These are phyloP conservation scores for Citrullus colocynthis DNA, from an alignment of 306 rosid genomes.

Conservation along the genomic window DNA sequence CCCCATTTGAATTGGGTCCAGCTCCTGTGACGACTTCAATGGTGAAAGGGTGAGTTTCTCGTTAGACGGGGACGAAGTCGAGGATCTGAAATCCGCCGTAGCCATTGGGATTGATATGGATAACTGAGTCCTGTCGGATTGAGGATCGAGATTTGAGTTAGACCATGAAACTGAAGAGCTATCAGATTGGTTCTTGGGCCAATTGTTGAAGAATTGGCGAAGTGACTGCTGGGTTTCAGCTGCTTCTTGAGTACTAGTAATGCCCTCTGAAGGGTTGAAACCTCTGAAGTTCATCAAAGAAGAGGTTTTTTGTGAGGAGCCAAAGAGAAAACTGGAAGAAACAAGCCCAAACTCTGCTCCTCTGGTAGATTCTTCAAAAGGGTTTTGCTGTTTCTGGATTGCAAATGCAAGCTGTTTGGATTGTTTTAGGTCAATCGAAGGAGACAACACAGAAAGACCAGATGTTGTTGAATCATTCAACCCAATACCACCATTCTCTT, in stretches of 20 bases:
- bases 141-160: constrained; percentile 29
- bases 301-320: constrained; percentile 45
- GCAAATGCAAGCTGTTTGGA: constrained; percentile 28
- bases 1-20: constrained; percentile 48
- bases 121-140: constrained; percentile 51
- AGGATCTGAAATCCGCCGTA: constrained; percentile 35
- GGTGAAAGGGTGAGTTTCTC: constrained; percentile 61
- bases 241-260: background rate
- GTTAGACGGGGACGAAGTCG: constrained; percentile 36
- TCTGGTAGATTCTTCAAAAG: constrained; percentile 42
- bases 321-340: constrained; percentile 50
- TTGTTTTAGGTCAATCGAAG: constrained; percentile 32
- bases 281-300: constrained; percentile 17
- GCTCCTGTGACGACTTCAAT: constrained; percentile 41
- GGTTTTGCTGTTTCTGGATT: constrained; percentile 32
- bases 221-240: constrained; percentile 31
- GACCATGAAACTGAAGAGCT: constrained; percentile 35
- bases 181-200: constrained; percentile 39
- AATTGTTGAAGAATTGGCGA: constrained; percentile 61
- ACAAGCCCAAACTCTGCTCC: constrained; percentile 55
- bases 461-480: constrained; percentile 21
- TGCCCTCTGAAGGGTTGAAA: constrained; percentile 11
- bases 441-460: constrained; percentile 44
- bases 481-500: constrained; percentile 41
- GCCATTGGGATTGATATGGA: constrained; percentile 59